A percentile compares a stretch with the other conserved stretches of the same genome.
These are phyloP conservation scores for Xylaria nigripes DNA, from an alignment of 495 filamentous ascomycete species.

Conservation along the genomic window DNA sequence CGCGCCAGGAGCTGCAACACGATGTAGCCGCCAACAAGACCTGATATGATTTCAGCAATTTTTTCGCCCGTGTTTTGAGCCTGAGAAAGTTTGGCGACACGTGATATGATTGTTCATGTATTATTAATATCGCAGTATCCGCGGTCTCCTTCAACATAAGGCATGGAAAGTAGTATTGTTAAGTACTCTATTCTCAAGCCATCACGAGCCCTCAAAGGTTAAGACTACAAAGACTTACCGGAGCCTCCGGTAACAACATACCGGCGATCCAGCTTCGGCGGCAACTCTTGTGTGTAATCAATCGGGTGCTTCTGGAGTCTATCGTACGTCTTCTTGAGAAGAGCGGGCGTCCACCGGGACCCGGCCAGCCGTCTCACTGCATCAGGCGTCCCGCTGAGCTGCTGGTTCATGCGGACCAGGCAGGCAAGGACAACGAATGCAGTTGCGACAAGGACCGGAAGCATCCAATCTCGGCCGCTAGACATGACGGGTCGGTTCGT, in stretches of 20 bases:
- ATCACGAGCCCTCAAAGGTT: not conserved
- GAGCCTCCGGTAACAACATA: conserved; percentile 52
- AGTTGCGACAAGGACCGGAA: not conserved
- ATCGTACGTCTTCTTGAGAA: conserved; percentile 40
- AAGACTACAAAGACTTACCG: conserved; percentile 32
- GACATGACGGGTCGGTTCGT: not conserved
- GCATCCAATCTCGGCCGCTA: not conserved
- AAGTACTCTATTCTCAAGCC: not conserved
- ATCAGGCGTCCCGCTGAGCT: conserved; percentile 39
- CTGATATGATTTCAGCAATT: conserved; percentile 17
- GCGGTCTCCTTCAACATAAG: not conserved
- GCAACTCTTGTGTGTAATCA: conserved; percentile 40
- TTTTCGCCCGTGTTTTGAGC: not conserved
- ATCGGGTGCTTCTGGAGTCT: conserved; percentile 34
- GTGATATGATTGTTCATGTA: not conserved
- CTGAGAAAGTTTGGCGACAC: not conserved
- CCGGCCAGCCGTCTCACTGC: conserved; percentile 36
- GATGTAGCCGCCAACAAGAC: conserved; percentile 37
- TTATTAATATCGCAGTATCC: not conserved
- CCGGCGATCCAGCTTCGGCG: conserved; percentile 45
- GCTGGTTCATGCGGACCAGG: conserved; percentile 41
- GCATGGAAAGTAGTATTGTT: not conserved
- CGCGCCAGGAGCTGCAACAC: conserved; percentile 38
- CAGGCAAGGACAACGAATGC: conserved; percentile 28
- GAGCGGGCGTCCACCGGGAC: conserved; percentile 41